Percentiles rank a stretch among this genome's conserved stretches.
Evolutionary conservation across 202 grass and related monocot genomes (phyloP).

Genomic region (Tripidium arundinaceum): DNA sequence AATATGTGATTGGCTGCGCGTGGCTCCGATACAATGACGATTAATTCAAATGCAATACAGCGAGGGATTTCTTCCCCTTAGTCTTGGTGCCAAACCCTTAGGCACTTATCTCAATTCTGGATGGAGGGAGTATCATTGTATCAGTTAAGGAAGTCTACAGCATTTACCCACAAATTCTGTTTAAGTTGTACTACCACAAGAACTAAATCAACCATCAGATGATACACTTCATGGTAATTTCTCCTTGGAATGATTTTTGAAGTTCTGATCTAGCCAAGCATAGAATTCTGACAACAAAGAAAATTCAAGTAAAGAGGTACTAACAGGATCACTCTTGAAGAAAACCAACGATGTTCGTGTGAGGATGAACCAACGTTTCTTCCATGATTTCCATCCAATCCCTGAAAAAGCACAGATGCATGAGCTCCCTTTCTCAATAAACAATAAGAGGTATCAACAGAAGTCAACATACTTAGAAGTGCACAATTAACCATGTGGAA

Average conservation of each 20-base stretch:
- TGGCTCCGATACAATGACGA: background rate
- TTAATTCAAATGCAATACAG: background rate
- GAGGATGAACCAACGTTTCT: constrained; percentile 99
- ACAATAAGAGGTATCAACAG: background rate
- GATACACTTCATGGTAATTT: background rate
- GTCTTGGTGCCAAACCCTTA: background rate
- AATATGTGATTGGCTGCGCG: background rate
- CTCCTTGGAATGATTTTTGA: background rate
- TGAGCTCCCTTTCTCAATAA: background rate
- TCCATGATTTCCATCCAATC: constrained; percentile 99
- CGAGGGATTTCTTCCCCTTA: background rate
- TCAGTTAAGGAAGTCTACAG: background rate
- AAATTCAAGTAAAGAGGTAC: constrained; percentile 26
- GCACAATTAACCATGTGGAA: background rate
- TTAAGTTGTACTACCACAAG: too few species aligned
- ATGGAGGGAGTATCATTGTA: background rate
- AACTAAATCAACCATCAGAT: background rate
- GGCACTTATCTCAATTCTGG: background rate
- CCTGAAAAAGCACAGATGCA: constrained; percentile 54
- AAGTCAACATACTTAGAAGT: background rate
- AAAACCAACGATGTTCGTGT: constrained; percentile 93
- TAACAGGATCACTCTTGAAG: constrained; percentile 98
- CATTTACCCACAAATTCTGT: too few species aligned
- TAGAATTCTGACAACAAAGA: constrained; percentile 4
- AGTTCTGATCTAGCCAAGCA: background rate